Percentiles rank a stretch among this genome's conserved stretches.
Conservation (phyloP, 371 early-diverging fungal genomes). For the Caulochytrium protostelioides region DNA sequence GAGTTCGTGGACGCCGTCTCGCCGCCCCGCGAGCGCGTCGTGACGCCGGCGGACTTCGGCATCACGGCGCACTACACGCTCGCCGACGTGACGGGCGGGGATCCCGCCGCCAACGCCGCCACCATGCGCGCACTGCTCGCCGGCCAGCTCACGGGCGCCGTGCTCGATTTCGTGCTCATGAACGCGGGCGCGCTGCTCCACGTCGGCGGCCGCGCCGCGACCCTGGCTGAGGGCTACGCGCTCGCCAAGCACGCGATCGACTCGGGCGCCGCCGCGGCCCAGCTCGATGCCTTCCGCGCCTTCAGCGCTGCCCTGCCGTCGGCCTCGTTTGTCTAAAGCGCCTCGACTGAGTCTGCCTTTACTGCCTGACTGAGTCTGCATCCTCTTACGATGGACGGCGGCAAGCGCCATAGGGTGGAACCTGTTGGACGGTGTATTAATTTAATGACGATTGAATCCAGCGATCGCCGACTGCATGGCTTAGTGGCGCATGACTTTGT, state of each 20-base stretch:
- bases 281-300: constrained; percentile 35
- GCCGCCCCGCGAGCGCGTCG: constrained; percentile 38
- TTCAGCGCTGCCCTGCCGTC: constrained; percentile 23
- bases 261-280: too few relatives aligned
- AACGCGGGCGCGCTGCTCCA: constrained; percentile 69
- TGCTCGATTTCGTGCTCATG: constrained; percentile 73
- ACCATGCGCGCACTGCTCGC: constrained; percentile 41
- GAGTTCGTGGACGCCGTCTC: constrained; percentile 29
- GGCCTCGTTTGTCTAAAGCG: too few relatives aligned
- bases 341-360: too few relatives aligned
- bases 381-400: too few relatives aligned
- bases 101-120: constrained; percentile 45
- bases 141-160: constrained; percentile 28
- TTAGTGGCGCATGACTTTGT: too few relatives aligned
- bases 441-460: too few relatives aligned
- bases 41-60: constrained; percentile 64
- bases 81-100: constrained; percentile 51
- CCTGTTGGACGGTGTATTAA: too few relatives aligned
- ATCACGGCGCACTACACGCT: constrained; percentile 50
- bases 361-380: too few relatives aligned
- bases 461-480: too few relatives aligned
- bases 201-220: constrained; percentile 52
- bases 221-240: too few relatives aligned
- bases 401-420: too few relatives aligned
- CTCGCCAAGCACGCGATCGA: too few relatives aligned